A percentile compares a stretch with the other conserved stretches of the same genome.
These are phyloP conservation scores for Suillus discolor DNA, from an alignment of 768 basidiomycete species.

Conservation along the genomic window DNA sequence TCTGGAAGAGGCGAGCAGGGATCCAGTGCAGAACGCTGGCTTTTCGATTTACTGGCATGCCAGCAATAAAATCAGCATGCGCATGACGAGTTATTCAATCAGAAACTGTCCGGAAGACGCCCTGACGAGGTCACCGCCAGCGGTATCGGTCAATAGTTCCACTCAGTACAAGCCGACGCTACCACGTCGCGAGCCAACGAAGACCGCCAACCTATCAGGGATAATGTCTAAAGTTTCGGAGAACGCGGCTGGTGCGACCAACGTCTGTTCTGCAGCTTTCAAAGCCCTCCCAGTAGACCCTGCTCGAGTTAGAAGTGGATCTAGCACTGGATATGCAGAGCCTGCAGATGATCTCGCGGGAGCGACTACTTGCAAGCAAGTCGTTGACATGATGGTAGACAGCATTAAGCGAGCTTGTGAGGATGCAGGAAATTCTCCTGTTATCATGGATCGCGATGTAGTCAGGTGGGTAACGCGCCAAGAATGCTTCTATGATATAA, in stretches of 20 bases:
- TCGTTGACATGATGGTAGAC: conserved; percentile 74
- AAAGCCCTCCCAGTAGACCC: conserved; percentile 79
- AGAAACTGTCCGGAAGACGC: conserved; percentile 58
- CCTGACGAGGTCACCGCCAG: neutral
- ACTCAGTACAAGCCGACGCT: conserved; percentile 1
- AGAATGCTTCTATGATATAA: neutral
- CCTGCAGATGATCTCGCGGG: conserved; percentile 61
- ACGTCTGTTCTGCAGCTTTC: conserved; percentile 69
- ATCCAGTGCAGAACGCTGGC: conserved; percentile 86
- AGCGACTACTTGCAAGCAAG: conserved; percentile 74
- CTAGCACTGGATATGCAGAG: conserved; percentile 46
- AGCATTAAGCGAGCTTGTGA: conserved; percentile 68
- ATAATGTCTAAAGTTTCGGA: conserved; percentile 41
- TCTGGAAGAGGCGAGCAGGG: conserved; percentile 88
- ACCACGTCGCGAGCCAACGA: conserved; percentile 11
- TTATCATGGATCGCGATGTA: conserved; percentile 65
- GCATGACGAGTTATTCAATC: conserved; percentile 84
- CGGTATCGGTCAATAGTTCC: neutral
- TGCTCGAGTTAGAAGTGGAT: conserved; percentile 44
- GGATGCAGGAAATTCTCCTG: conserved; percentile 51
- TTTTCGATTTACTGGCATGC: conserved; percentile 83
- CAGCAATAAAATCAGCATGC: conserved; percentile 64
- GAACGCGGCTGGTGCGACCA: conserved; percentile 35
- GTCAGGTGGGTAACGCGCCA: conserved; percentile 59
- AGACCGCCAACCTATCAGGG: conserved; percentile 25